A percentile compares a stretch with the other conserved stretches of the same genome.
These are phyloP conservation scores for Clitopilus hobsonii DNA, from an alignment of 768 basidiomycete species.

Conservation along the genomic window DNA sequence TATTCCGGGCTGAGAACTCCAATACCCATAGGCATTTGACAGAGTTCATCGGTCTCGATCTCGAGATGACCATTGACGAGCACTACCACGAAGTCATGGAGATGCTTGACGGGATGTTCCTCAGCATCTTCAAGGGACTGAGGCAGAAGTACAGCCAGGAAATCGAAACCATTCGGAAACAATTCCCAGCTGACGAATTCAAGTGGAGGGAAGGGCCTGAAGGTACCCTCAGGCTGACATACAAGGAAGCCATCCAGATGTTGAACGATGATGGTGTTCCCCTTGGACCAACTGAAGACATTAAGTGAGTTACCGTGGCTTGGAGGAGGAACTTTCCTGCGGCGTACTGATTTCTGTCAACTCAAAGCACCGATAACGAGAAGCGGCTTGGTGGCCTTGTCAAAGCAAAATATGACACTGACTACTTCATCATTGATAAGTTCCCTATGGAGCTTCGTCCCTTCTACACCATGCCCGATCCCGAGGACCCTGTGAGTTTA, in stretches of 20 bases:
- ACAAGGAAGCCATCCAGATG: slow-evolving; percentile 83
- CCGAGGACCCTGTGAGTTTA: slow-evolving; percentile 71
- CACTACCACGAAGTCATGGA: slow-evolving; percentile 99
- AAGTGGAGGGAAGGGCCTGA: slow-evolving; percentile 90
- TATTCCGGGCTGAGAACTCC: slow-evolving; percentile 97
- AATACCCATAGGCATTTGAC: slow-evolving; percentile 98
- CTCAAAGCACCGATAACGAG: slow-evolving; percentile 85
- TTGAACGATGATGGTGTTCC: slow-evolving; percentile 83
- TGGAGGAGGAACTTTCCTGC: not conserved
- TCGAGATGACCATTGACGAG: slow-evolving; percentile 98
- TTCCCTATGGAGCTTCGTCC: slow-evolving; percentile 95
- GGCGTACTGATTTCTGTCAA: slow-evolving; percentile 1
- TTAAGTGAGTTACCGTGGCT: slow-evolving; percentile 53
- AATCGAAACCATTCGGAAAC: slow-evolving; percentile 74
- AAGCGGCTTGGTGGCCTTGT: slow-evolving; percentile 87
- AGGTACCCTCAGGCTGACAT: slow-evolving; percentile 81
- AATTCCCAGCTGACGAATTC: slow-evolving; percentile 96
- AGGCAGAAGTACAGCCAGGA: slow-evolving; percentile 74
- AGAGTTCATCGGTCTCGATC: slow-evolving; percentile 97
- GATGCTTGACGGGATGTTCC: slow-evolving; percentile 80
- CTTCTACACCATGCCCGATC: slow-evolving; percentile 99
- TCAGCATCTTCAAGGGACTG: slow-evolving; percentile 82
- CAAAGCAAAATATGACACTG: slow-evolving; percentile 91
- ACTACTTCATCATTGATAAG: slow-evolving; percentile 99
- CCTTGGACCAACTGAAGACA: slow-evolving; percentile 79